phyloP scores from a whole-genome alignment of 371 early-diverging fungal species.

The Syncephalastrum contaminatum region DNA sequence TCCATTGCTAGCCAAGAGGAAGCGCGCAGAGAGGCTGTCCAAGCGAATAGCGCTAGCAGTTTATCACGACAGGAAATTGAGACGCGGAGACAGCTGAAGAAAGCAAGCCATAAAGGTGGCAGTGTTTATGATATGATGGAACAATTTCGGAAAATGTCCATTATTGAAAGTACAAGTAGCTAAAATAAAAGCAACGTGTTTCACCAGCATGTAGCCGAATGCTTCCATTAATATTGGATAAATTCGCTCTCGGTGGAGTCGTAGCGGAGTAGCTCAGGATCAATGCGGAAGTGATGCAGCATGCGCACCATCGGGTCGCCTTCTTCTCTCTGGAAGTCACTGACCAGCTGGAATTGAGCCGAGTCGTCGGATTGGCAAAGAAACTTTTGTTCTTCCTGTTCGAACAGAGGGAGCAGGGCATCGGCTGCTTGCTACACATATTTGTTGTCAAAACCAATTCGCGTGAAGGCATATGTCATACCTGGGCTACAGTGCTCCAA shows the following conservation, averaged over 20 bases:
- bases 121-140: slow-evolving; percentile 21
- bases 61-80: slow-evolving; percentile 15
- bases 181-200: background rate
- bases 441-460: background rate
- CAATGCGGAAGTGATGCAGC: slow-evolving; percentile 8
- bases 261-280: slow-evolving; percentile 16
- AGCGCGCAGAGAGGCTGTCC: background rate
- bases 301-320: slow-evolving; percentile 10
- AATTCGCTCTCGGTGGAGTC: too few relatives aligned
- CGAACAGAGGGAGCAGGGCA: background rate
- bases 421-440: slow-evolving; percentile 4
- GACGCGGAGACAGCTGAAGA: slow-evolving; percentile 13
- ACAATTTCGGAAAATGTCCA: slow-evolving; percentile 18
- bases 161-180: slow-evolving; percentile 8
- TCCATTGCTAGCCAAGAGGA: slow-evolving; percentile 10
- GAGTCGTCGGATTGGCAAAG: background rate
- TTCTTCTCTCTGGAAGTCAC: slow-evolving; percentile 5
- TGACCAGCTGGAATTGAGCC: background rate
- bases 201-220: too few relatives aligned
- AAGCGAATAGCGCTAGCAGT: background rate
- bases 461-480: slow-evolving; percentile 1
- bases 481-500: slow-evolving; percentile 21
- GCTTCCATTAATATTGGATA: too few relatives aligned
- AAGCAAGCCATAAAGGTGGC: slow-evolving; percentile 9
- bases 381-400: slow-evolving; percentile 5